Percentiles rank a stretch among this genome's conserved stretches.
Evolutionary conservation across 768 basidiomycete species (phyloP).

Genomic region (Naganishia friedmannii): DNA sequence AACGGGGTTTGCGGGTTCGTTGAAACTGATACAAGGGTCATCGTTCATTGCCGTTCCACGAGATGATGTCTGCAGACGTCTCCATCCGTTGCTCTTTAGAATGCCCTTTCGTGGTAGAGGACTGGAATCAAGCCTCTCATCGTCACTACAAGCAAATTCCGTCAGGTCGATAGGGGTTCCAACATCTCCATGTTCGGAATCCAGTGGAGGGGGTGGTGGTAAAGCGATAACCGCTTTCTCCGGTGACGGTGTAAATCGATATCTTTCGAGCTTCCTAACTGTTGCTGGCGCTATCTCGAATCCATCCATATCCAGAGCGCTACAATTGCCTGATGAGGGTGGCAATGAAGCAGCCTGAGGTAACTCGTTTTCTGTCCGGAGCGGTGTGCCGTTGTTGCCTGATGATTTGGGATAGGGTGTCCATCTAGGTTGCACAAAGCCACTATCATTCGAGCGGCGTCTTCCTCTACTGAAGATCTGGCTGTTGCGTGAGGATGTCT

Average conservation of each 20-base stretch:
- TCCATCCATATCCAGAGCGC: conserved; percentile 9
- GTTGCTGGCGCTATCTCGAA: conserved; percentile 21
- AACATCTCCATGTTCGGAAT: neutral
- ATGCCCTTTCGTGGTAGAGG: neutral
- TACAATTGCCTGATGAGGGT: neutral
- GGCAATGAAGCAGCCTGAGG: neutral
- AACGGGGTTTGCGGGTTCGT: neutral
- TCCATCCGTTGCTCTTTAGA: neutral
- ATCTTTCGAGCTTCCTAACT: neutral
- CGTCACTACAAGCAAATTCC: neutral
- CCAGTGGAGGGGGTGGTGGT: neutral
- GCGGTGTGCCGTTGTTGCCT: neutral
- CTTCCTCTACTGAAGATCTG: conserved; percentile 7
- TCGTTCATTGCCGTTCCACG: neutral
- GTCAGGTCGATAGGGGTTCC: conserved; percentile 8
- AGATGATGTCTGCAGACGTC: neutral
- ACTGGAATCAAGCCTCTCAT: neutral
- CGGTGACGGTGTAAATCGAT: conserved; percentile 9
- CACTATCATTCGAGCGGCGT: conserved; percentile 4
- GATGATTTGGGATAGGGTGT: conserved; percentile 18
- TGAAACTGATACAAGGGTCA: neutral
- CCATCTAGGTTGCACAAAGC: conserved; percentile 6
- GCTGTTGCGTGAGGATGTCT: neutral
- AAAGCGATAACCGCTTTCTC: neutral
- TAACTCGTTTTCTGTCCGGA: conserved; percentile 7